Conservation (phyloP, 164 flowering plant species). For the Echeveria elegans region DNA sequence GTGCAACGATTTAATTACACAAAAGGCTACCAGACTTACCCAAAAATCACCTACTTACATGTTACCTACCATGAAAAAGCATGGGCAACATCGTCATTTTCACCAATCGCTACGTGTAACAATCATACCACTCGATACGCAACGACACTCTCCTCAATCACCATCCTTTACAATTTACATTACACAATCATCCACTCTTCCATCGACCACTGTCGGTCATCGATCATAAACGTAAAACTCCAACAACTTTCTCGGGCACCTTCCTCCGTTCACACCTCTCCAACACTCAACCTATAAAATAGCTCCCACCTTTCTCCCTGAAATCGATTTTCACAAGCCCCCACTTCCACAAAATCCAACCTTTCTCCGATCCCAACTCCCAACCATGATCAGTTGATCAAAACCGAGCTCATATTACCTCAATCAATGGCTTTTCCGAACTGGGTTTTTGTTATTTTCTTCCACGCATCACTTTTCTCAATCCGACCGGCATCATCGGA, state of each 20-base stretch:
- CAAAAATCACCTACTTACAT: no score
- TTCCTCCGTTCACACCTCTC: neutral
- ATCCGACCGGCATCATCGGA: slow-evolving; percentile 6
- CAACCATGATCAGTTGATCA: neutral
- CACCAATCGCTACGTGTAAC: no score
- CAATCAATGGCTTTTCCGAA: neutral
- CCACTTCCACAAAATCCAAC: neutral
- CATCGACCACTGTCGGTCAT: neutral
- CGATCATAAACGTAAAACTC: neutral
- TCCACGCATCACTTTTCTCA: neutral
- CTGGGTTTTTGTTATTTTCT: neutral
- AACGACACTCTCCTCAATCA: no score
- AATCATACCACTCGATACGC: no score
- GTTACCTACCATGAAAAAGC: no score
- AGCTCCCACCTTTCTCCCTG: neutral
- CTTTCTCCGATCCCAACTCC: neutral
- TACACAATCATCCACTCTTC: no score
- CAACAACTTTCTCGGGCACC: neutral
- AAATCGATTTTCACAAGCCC: neutral
- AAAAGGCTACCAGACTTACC: no score
- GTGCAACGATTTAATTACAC: no score
- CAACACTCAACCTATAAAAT: neutral
- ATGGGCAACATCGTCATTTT: no score
- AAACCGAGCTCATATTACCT: neutral
- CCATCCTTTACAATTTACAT: no score